Evolutionary conservation across 257 asterid genomes (phyloP).

Genomic region (Fraxinus anomala): DNA sequence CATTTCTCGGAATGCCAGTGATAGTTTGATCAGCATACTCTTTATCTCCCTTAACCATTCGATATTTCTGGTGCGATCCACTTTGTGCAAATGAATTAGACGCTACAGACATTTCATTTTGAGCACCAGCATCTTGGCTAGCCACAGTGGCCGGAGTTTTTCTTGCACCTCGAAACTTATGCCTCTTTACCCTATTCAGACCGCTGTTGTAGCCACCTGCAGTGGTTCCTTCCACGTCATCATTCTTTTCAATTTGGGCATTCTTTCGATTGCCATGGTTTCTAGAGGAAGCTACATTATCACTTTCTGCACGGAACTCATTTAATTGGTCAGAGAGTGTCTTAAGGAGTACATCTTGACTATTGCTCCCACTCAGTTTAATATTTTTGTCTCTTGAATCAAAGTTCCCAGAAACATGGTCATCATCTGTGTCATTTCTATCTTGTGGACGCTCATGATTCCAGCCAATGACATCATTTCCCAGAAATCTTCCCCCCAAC

Average conservation of each 20-base stretch:
- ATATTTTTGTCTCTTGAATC: constrained; percentile 41
- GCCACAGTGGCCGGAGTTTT: constrained; percentile 54
- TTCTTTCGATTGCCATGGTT: constrained; percentile 35
- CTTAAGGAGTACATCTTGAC: constrained; percentile 45
- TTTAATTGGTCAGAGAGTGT: constrained; percentile 65
- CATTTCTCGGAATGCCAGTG: constrained; percentile 56
- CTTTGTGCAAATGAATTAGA: constrained; percentile 71
- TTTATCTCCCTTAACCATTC: constrained; percentile 40
- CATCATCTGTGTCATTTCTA: constrained; percentile 32
- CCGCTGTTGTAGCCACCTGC: constrained; percentile 41
- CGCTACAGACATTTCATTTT: constrained; percentile 81
- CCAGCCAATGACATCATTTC: constrained; percentile 34
- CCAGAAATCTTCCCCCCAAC: constrained; percentile 43
- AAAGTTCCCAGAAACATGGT: constrained; percentile 44
- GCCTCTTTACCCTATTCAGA: constrained; percentile 59
- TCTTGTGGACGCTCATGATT: constrained; percentile 31
- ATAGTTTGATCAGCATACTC: constrained; percentile 46
- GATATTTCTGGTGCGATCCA: constrained; percentile 41
- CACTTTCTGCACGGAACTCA: constrained; percentile 53
- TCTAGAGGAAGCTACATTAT: constrained; percentile 60
- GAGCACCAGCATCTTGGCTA: constrained; percentile 51
- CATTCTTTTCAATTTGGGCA: constrained; percentile 32
- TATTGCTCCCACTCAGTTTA: constrained; percentile 35
- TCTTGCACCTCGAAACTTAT: constrained; percentile 74
- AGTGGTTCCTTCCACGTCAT: constrained; percentile 40